Base-by-base conservation (phyloP, 208 protist genomes). In the Herpetomonas samuelpessoai region DNA sequence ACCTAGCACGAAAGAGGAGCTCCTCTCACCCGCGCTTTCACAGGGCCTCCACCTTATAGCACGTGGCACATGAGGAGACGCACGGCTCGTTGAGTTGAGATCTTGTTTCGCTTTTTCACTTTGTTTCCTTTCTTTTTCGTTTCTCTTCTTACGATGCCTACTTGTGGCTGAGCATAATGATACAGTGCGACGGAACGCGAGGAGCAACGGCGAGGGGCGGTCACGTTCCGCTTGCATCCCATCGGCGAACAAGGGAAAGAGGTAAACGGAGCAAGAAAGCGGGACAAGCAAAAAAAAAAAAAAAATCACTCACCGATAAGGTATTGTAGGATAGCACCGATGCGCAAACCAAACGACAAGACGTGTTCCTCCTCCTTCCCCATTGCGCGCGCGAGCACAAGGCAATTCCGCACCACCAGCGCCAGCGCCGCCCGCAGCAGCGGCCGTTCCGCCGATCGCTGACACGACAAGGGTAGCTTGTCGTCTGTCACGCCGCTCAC, bases 351-450 rank as follows among this genome's bases (percentile, higher is more conserved):
- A 19, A 54, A 71, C 16, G 53, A 39, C 7, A 59, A 47, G 14
- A 83, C 58, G 21, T 51, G 56, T 38, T 68, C 57, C 60, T 74
- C 70, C 16, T 64, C 58, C 53, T 70, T 74, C 22, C 76, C 75
- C 76, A 87, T 85, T n/a, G 62, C 53, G 24, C 45, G 68, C 12
- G 69, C 68, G 19, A 91, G 57, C 10, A 57, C 69, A 16, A 60
- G 31, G 4, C 59, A 64, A 56, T 91, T 62, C 0, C 38, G 56
- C 24, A 74, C 24, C 30, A 91, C 45, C 12, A 91, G 59, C 22
- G 62, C 56, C 47, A 81, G 60, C 1, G 74, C 83, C 54, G 69
- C 83, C 57, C 56, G 51, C 74, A 87, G 81, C 25, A 83, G 53
- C 22, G 79, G 74, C 28, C 79, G 66, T 18, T 83, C 80, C n/a